Percentiles rank a stretch among this genome's conserved stretches.
Conservation (phyloP, 2,329 filamentous ascomycete genomes). For the Neonectria ditissima region DNA sequence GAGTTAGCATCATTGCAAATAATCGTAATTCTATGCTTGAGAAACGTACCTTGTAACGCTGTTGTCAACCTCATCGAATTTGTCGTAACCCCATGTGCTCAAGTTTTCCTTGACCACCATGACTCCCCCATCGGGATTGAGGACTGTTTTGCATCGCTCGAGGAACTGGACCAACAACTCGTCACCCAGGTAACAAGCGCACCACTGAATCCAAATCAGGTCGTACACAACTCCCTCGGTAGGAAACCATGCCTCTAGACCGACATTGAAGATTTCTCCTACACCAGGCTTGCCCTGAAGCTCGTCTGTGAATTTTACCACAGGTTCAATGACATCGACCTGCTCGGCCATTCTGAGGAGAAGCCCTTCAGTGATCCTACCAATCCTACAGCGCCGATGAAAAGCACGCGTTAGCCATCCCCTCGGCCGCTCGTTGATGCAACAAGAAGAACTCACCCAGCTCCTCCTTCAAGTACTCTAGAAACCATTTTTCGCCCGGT, state of each 20-base stretch:
- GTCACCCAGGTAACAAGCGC: conserved; percentile 84
- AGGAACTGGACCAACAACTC: conserved; percentile 77
- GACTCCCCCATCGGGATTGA: conserved; percentile 44
- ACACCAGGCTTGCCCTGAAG: conserved; percentile 70
- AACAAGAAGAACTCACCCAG: conserved; percentile 49
- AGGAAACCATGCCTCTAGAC: conserved; percentile 77
- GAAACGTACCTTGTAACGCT: conserved; percentile 75
- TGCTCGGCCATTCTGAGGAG: conserved; percentile 75
- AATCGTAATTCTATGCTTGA: conserved; percentile 47
- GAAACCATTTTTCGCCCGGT: conserved; percentile 47
- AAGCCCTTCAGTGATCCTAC: conserved; percentile 82
- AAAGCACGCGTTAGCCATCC: conserved; percentile 6
- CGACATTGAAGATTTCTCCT: conserved; percentile 74
- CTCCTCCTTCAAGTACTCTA: conserved; percentile 53
- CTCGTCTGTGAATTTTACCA: conserved; percentile 80
- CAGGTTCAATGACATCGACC: conserved; percentile 88
- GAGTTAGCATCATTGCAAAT: conserved; percentile 7
- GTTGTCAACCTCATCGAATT: conserved; percentile 81
- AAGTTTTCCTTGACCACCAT: conserved; percentile 75
- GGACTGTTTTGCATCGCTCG: conserved; percentile 63
- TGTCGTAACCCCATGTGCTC: conserved; percentile 67
- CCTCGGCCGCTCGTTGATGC: neutral
- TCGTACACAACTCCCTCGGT: conserved; percentile 70
- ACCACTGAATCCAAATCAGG: conserved; percentile 93
- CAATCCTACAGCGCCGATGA: conserved; percentile 69